A percentile compares a stretch with the other conserved stretches of the same genome.
Evolutionary conservation across 148 eudicot species (phyloP).

Genomic region (Silene latifolia): DNA sequence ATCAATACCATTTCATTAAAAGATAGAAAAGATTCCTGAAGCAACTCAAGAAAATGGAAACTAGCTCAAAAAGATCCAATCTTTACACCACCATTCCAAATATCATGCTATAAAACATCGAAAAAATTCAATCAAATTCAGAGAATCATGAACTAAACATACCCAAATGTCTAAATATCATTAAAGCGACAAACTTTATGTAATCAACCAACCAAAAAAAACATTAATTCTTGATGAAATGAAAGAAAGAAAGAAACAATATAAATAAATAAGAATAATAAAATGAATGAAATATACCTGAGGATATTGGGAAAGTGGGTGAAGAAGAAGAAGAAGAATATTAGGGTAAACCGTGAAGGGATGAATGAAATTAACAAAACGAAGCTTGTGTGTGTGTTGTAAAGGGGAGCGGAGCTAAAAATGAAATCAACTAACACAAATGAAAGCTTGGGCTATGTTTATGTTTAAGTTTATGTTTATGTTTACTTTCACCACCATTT

Average conservation of each 20-base stretch:
- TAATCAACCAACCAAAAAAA: constrained; percentile 7
- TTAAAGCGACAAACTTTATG: background rate
- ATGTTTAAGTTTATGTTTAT: no score
- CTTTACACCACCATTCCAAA: constrained; percentile 12
- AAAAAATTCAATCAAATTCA: background rate
- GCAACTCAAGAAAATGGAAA: background rate
- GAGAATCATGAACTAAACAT: background rate
- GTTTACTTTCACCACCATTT: no score
- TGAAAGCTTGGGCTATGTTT: no score
- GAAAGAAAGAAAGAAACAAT: background rate
- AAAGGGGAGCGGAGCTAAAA: no score
- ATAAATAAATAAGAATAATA: background rate
- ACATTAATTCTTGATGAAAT: background rate
- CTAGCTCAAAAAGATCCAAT: constrained; percentile 15
- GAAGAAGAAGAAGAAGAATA: background rate
- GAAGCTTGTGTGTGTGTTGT: background rate
- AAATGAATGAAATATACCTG: constrained; percentile 21
- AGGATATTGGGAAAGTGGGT: constrained; percentile 4
- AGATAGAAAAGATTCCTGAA: background rate
- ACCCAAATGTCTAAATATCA: background rate
- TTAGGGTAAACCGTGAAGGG: no score
- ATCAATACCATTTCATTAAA: no score
- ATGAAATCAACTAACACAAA: no score
- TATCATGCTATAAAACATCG: constrained; percentile 4
- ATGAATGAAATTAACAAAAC: background rate